Evolutionary conservation across 2,329 filamentous ascomycete genomes (phyloP).

Genomic region (Penicillium crustosum): DNA sequence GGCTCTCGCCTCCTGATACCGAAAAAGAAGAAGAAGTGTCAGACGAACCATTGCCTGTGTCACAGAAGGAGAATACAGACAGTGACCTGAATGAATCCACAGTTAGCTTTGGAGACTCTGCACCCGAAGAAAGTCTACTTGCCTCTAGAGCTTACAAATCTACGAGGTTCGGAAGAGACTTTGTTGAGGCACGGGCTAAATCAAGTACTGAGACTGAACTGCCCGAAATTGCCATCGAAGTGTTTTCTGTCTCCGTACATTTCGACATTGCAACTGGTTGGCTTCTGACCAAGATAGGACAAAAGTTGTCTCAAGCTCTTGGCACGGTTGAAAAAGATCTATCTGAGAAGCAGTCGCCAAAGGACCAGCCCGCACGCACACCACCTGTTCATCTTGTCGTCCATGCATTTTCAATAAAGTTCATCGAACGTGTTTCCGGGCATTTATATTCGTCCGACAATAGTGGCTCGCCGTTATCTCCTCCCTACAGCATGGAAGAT

Average conservation of each 20-base stretch:
- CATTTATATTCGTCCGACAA: slow-evolving; percentile 26
- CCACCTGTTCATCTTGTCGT: slow-evolving; percentile 30
- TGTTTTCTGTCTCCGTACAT: slow-evolving; percentile 32
- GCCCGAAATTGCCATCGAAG: slow-evolving; percentile 32
- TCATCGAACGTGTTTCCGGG: slow-evolving; percentile 39
- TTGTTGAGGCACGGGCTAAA: slow-evolving; percentile 3
- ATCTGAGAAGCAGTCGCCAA: slow-evolving; percentile 3
- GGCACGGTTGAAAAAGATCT: slow-evolving; percentile 12
- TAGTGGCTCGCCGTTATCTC: slow-evolving; percentile 12
- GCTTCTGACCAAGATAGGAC: slow-evolving; percentile 40
- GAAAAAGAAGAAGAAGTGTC: slow-evolving; percentile 10
- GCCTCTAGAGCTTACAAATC: slow-evolving; percentile 26
- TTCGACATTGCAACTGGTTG: slow-evolving; percentile 45
- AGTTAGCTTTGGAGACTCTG: slow-evolving; percentile 22
- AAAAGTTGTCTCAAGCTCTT: slow-evolving; percentile 30
- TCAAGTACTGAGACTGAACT: neutral
- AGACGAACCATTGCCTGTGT: slow-evolving; percentile 8
- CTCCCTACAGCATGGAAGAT: slow-evolving; percentile 30
- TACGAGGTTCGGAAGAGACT: slow-evolving; percentile 19
- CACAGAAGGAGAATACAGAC: slow-evolving; percentile 15
- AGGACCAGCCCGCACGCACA: slow-evolving; percentile 10
- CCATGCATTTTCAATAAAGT: slow-evolving; percentile 35
- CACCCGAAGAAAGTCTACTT: slow-evolving; percentile 25
- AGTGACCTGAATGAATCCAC: slow-evolving; percentile 25
- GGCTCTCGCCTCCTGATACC: slow-evolving; percentile 34